Evolutionary conservation across 2,329 filamentous ascomycete species (phyloP).

Genomic region (Colletotrichum sp.): DNA sequence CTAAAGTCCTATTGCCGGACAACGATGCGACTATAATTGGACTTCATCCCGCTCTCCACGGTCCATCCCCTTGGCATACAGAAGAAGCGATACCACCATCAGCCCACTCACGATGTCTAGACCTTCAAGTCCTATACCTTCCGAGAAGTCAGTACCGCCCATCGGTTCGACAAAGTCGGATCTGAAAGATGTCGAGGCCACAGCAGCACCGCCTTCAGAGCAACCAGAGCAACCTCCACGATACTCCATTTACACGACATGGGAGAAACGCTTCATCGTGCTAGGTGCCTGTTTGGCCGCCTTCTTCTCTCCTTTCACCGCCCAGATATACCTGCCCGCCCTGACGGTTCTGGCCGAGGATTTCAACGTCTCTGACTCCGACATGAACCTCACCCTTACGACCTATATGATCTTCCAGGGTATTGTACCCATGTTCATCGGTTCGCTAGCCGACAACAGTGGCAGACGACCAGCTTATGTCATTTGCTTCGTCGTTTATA

Average conservation of each 20-base stretch:
- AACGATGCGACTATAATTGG: background rate
- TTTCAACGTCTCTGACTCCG: constrained; percentile 43
- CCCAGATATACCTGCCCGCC: constrained; percentile 61
- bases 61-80: background rate
- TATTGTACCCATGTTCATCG: constrained; percentile 57
- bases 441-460: constrained; percentile 48
- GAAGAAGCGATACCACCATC: background rate
- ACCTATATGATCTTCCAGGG: constrained; percentile 67
- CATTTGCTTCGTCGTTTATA: constrained; percentile 36
- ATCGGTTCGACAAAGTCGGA: background rate
- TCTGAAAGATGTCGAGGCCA: constrained; percentile 2
- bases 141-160: background rate
- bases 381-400: constrained; percentile 58
- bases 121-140: background rate
- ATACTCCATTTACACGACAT: constrained; percentile 43
- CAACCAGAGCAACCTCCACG: constrained; percentile 16
- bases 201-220: background rate
- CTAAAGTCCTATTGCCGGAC: background rate
- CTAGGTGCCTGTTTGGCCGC: constrained; percentile 41
- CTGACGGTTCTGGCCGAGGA: constrained; percentile 53
- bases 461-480: constrained; percentile 43
- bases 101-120: background rate
- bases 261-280: constrained; percentile 47
- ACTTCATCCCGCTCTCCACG: background rate
- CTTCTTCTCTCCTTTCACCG: constrained; percentile 52